phyloP scores from a whole-genome alignment of 805 yeast genomes.

The Saturnispora sekii region DNA sequence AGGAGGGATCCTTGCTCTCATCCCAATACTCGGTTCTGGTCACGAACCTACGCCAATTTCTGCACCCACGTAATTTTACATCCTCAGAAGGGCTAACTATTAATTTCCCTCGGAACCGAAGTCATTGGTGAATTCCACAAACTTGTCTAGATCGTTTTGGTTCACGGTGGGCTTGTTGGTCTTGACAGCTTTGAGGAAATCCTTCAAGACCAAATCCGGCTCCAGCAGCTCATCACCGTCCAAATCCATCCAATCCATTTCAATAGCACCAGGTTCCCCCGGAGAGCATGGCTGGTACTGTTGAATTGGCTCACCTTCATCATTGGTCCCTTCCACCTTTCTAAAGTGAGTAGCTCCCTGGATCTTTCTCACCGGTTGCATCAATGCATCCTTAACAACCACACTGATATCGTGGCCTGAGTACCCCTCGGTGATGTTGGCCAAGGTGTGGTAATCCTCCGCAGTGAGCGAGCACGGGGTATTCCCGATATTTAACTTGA shows the following conservation, averaged over 20 bases:
- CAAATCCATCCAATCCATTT: conserved; percentile 89
- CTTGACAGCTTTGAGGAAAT: conserved; percentile 86
- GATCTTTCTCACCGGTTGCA: conserved; percentile 95
- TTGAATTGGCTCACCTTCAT: conserved; percentile 25
- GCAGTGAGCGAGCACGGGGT: conserved; percentile 73
- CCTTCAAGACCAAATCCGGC: conserved; percentile 83
- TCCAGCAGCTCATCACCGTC: conserved; percentile 83
- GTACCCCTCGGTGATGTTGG: conserved; percentile 93
- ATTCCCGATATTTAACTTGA: conserved; percentile 82
- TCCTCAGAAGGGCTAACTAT: not conserved
- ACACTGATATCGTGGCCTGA: conserved; percentile 97
- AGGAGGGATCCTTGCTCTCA: no score
- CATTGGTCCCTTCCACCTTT: conserved; percentile 35
- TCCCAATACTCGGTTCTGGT: no score
- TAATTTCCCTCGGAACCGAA: conserved; percentile 96
- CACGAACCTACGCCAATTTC: no score
- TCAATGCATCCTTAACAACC: conserved; percentile 91
- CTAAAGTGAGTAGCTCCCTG: conserved; percentile 95
- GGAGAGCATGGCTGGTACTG: conserved; percentile 92
- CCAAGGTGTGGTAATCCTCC: conserved; percentile 68
- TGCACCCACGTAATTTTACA: no score
- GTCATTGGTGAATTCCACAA: conserved; percentile 82
- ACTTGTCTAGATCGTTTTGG: conserved; percentile 68
- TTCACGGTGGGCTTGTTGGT: conserved; percentile 94
- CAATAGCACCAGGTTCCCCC: conserved; percentile 79